phyloP scores from a whole-genome alignment of 148 eudicot genomes.

The Rhododendron ovatum region DNA sequence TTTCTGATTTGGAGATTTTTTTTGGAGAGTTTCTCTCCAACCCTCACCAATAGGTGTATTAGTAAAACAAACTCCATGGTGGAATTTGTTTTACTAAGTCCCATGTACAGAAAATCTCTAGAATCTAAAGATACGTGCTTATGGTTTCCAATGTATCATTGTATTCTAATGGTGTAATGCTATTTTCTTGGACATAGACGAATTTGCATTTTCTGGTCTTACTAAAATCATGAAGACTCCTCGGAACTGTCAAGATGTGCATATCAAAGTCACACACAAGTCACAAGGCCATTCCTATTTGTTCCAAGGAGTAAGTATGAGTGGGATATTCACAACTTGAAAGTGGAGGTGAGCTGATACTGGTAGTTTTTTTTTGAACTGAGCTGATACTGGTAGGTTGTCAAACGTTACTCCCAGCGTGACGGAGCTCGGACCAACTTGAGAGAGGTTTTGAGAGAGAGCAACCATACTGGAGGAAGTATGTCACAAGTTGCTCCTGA shows the following conservation, averaged over 20 bases:
- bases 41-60: not conserved
- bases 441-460: not conserved
- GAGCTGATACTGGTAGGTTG: not conserved
- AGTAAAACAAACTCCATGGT: not conserved
- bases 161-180: not conserved
- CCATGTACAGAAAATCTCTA: not conserved
- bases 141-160: not conserved
- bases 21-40: not conserved
- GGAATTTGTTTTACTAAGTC: not conserved
- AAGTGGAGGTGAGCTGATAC: not conserved
- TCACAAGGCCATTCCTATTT: not conserved
- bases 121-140: not conserved
- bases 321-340: not conserved
- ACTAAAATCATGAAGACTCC: not conserved
- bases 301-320: not conserved
- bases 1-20: not conserved
- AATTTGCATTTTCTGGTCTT: not conserved
- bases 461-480: not conserved
- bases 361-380: too few relatives aligned
- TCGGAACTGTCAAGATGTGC: not conserved
- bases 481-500: not conserved
- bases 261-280: not conserved
- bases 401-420: not conserved
- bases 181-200: not conserved
- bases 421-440: not conserved